phyloP scores from a whole-genome alignment of 208 protist species.

The Acanthamoeba royreba region DNA sequence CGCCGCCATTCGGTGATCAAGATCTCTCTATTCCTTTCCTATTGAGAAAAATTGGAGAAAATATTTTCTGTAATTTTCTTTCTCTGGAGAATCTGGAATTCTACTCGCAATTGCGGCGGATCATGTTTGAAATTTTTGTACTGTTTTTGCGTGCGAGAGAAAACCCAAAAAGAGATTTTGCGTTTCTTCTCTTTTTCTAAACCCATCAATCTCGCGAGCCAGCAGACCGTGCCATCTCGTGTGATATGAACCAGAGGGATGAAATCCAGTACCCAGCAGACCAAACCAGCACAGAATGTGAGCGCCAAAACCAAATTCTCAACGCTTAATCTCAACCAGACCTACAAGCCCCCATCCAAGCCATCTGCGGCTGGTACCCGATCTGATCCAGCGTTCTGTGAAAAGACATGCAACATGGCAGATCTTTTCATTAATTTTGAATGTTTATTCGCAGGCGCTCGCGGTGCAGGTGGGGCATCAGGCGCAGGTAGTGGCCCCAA shows the following conservation, averaged over 20 bases:
- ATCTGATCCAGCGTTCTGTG: not conserved
- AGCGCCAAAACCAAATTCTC: not conserved
- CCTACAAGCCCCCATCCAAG: not conserved
- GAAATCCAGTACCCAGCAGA: not conserved
- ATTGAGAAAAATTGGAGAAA: too few relatives aligned
- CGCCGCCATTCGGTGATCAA: not conserved
- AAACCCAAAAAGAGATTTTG: too few relatives aligned
- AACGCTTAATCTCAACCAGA: constrained; percentile 13
- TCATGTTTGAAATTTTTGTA: too few relatives aligned
- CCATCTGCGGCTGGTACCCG: not conserved
- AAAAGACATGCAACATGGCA: not conserved
- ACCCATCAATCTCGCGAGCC: too few relatives aligned
- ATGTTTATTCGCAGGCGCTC: not conserved
- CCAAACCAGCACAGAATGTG: not conserved
- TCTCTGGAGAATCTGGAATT: too few relatives aligned
- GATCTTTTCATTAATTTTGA: not conserved
- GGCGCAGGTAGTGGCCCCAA: not conserved
- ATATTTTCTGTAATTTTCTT: too few relatives aligned
- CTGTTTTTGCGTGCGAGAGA: too few relatives aligned
- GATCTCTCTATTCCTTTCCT: too few relatives aligned
- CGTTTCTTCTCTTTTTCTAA: too few relatives aligned
- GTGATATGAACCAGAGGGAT: constrained; percentile 18
- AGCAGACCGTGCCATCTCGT: too few relatives aligned
- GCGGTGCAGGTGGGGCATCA: not conserved
- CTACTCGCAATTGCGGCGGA: too few relatives aligned